Conservation (phyloP, 371 early-diverging fungal genomes). For the Cokeromyces recurvatus region DNA sequence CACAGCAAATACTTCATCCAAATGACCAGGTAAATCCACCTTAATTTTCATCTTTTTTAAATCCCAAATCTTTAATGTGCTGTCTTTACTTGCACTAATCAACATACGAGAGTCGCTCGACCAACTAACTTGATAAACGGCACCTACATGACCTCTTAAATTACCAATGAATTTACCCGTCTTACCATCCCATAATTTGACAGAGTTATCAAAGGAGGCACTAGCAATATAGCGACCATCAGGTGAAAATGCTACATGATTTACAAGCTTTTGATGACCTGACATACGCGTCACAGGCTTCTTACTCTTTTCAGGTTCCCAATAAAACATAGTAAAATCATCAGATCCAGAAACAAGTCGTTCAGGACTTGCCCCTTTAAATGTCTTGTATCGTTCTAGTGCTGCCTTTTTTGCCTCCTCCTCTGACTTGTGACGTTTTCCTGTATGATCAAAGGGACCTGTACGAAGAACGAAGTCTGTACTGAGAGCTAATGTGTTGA, state of each 20-base stretch:
- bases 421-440: slow-evolving; percentile 49
- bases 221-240: slow-evolving; percentile 91
- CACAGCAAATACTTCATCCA: slow-evolving; percentile 92
- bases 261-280: slow-evolving; percentile 93
- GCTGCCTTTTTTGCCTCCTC: slow-evolving; percentile 77
- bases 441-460: slow-evolving; percentile 87
- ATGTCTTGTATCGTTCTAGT: slow-evolving; percentile 71
- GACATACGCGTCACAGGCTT: slow-evolving; percentile 89
- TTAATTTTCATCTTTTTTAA: slow-evolving; percentile 82
- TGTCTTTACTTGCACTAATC: slow-evolving; percentile 88
- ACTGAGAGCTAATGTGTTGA: slow-evolving; percentile 88
- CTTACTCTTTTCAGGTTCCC: slow-evolving; percentile 82
- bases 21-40: slow-evolving; percentile 92
- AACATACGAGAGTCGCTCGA: slow-evolving; percentile 90
- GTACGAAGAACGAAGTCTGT: slow-evolving; percentile 89
- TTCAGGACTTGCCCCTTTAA: slow-evolving; percentile 68
- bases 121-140: slow-evolving; percentile 94
- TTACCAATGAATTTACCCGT: slow-evolving; percentile 93
- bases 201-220: slow-evolving; percentile 97
- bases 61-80: slow-evolving; percentile 93
- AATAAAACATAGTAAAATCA: slow-evolving; percentile 95
- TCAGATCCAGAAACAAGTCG: slow-evolving; percentile 92
- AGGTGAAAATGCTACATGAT: slow-evolving; percentile 90
- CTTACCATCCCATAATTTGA: slow-evolving; percentile 95
- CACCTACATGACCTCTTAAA: slow-evolving; percentile 90